phyloP scores from a whole-genome alignment of 495 filamentous ascomycete genomes.

The Pyronema domesticum region DNA sequence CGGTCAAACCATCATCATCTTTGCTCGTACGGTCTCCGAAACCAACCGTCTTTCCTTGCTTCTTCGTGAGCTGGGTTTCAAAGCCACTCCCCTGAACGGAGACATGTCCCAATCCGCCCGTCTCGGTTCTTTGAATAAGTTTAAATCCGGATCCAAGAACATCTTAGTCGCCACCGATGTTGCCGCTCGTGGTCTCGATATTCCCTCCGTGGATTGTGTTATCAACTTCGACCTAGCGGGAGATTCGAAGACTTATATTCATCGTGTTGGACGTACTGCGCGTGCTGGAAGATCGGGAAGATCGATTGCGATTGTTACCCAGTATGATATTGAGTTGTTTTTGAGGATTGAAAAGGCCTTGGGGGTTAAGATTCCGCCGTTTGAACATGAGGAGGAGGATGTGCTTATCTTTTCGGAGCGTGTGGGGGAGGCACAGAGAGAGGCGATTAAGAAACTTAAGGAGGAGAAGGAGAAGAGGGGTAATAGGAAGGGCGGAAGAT shows the following conservation, averaged over 20 bases:
- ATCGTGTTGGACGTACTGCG: slow-evolving; percentile 85
- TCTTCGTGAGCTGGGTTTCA: slow-evolving; percentile 59
- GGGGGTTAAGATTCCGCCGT: slow-evolving; percentile 54
- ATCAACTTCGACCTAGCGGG: slow-evolving; percentile 59
- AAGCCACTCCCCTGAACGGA: slow-evolving; percentile 81
- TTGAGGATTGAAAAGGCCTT: slow-evolving; percentile 68
- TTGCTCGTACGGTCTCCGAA: slow-evolving; percentile 84
- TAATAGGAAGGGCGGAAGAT: slow-evolving; percentile 34
- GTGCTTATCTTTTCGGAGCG: slow-evolving; percentile 67
- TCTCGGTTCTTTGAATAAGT: slow-evolving; percentile 72
- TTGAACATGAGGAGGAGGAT: slow-evolving; percentile 56
- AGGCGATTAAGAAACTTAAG: slow-evolving; percentile 71
- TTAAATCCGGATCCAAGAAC: slow-evolving; percentile 52
- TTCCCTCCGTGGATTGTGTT: slow-evolving; percentile 76
- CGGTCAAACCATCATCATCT: slow-evolving; percentile 73
- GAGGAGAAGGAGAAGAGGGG: slow-evolving; percentile 58
- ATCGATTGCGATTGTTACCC: slow-evolving; percentile 64
- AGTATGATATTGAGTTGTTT: slow-evolving; percentile 84
- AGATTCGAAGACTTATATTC: slow-evolving; percentile 75
- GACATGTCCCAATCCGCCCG: slow-evolving; percentile 72
- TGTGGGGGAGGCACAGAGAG: slow-evolving; percentile 68
- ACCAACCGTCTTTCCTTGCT: slow-evolving; percentile 69
- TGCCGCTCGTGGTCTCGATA: slow-evolving; percentile 85
- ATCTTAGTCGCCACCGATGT: slow-evolving; percentile 95
- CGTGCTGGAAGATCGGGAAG: slow-evolving; percentile 75